Conservation (phyloP, 2,329 filamentous ascomycete genomes). For the Calonectria crousiana region DNA sequence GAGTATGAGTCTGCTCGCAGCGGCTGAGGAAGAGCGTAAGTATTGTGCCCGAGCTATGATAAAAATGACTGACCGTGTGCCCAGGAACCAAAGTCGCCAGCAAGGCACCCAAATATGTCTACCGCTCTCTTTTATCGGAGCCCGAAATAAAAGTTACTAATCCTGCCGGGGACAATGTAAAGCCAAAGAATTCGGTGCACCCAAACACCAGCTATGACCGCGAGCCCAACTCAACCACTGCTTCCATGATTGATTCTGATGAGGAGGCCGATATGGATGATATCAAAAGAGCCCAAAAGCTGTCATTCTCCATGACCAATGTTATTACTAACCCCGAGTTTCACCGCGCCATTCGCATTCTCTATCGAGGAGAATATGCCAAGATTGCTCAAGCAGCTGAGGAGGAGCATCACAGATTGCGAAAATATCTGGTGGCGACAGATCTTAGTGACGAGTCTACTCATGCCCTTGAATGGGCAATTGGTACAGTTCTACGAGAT, state of each 20-base stretch:
- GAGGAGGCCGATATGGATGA: constrained; percentile 87
- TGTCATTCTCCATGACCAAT: constrained; percentile 83
- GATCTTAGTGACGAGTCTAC: constrained; percentile 95
- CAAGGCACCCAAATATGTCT: constrained; percentile 64
- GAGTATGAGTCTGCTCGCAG: constrained; percentile 75
- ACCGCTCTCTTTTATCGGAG: constrained; percentile 74
- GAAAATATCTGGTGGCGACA: constrained; percentile 95
- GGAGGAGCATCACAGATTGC: constrained; percentile 80
- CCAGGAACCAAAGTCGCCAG: constrained; percentile 66
- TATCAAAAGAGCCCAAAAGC: constrained; percentile 87
- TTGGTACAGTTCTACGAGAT: constrained; percentile 92
- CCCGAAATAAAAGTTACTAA: constrained; percentile 75
- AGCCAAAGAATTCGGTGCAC: constrained; percentile 73
- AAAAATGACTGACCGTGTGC: not conserved
- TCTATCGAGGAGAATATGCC: constrained; percentile 88
- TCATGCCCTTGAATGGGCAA: constrained; percentile 96
- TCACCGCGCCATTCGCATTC: constrained; percentile 87
- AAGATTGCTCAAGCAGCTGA: constrained; percentile 83
- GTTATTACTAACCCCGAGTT: constrained; percentile 81
- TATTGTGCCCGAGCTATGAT: constrained; percentile 31
- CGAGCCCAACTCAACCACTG: constrained; percentile 66
- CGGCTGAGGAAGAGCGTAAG: constrained; percentile 84
- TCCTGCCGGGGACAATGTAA: constrained; percentile 71
- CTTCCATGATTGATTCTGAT: constrained; percentile 80
- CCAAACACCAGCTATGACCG: constrained; percentile 88